Conservation (phyloP, 192 early-diverging fungal genomes). For the Backusella morwellensis region DNA sequence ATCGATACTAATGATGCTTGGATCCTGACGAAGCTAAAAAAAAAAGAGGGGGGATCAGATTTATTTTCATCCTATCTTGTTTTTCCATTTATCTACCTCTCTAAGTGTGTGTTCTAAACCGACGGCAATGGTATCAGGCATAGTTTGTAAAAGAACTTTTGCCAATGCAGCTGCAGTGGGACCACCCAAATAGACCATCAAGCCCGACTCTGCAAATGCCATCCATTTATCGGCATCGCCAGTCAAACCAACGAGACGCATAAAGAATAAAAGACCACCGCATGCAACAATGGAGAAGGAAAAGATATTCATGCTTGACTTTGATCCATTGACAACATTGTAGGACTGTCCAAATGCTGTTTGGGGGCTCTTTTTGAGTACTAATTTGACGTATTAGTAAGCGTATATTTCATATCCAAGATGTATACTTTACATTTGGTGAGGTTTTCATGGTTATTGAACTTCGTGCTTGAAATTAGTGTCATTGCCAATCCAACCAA, state of each 20-base stretch:
- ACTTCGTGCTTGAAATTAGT: conserved; percentile 40
- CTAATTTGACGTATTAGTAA: not conserved
- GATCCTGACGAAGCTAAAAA: conserved; percentile 39
- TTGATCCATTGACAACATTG: conserved; percentile 20
- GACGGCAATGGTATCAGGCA: conserved; percentile 35
- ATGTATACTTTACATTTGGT: conserved; percentile 35
- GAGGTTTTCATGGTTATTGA: conserved; percentile 51
- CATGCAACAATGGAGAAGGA: conserved; percentile 35
- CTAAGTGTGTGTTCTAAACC: conserved; percentile 42
- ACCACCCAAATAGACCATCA: conserved; percentile 49
- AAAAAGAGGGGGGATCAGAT: not conserved
- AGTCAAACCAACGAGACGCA: conserved; percentile 5
- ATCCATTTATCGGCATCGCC: conserved; percentile 42
- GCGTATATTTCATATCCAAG: too few species aligned
- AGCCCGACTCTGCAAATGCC: conserved; percentile 41
- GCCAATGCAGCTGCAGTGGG: conserved; percentile 46
- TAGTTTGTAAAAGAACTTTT: conserved; percentile 54
- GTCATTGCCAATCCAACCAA: conserved; percentile 35
- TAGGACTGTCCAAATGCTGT: conserved; percentile 32
- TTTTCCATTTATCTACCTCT: conserved; percentile 33
- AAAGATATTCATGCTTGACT: conserved; percentile 32
- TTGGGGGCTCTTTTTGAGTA: not conserved
- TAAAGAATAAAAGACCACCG: conserved; percentile 33
- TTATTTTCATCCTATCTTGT: not conserved
- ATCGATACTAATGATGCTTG: conserved; percentile 41